Evolutionary conservation across 495 filamentous ascomycete species (phyloP).

Genomic region (Trichoderma erinaceum): DNA sequence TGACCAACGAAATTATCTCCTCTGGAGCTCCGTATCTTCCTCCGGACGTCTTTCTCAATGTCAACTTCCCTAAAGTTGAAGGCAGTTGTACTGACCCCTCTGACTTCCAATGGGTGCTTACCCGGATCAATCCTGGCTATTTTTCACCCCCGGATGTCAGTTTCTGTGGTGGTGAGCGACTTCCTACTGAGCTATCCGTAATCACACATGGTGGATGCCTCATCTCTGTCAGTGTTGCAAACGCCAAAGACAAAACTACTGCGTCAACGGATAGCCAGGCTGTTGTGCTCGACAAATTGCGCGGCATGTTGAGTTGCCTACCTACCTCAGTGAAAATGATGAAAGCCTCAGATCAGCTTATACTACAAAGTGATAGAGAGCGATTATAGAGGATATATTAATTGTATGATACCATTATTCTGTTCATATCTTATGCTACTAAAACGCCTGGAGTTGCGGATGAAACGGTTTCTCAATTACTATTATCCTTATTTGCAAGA

Average conservation of each 20-base stretch:
- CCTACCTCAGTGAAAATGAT: neutral
- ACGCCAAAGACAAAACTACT: slow-evolving; percentile 51
- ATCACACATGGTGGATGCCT: slow-evolving; percentile 46
- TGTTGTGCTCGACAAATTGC: slow-evolving; percentile 50
- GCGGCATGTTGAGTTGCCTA: slow-evolving; percentile 44
- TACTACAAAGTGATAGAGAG: neutral
- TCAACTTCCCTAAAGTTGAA: slow-evolving; percentile 54
- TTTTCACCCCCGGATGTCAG: slow-evolving; percentile 49
- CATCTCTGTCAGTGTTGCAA: slow-evolving; percentile 57
- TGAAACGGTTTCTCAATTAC: too few species aligned
- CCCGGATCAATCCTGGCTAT: slow-evolving; percentile 48
- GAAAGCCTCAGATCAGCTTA: neutral
- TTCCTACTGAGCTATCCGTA: slow-evolving; percentile 53
- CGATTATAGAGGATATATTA: neutral
- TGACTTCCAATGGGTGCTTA: slow-evolving; percentile 56
- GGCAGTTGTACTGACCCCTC: slow-evolving; percentile 39
- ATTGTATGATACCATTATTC: too few species aligned
- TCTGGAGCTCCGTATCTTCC: slow-evolving; percentile 58
- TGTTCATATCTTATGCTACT: too few species aligned
- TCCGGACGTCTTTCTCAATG: slow-evolving; percentile 54
- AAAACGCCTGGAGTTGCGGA: too few species aligned
- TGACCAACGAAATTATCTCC: slow-evolving; percentile 47
- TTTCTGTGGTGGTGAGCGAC: slow-evolving; percentile 47
- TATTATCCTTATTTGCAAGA: too few species aligned
- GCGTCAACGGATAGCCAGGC: slow-evolving; percentile 50